Conservation (phyloP, 352 stramenopile species). For the Pythium grandisporangium region DNA sequence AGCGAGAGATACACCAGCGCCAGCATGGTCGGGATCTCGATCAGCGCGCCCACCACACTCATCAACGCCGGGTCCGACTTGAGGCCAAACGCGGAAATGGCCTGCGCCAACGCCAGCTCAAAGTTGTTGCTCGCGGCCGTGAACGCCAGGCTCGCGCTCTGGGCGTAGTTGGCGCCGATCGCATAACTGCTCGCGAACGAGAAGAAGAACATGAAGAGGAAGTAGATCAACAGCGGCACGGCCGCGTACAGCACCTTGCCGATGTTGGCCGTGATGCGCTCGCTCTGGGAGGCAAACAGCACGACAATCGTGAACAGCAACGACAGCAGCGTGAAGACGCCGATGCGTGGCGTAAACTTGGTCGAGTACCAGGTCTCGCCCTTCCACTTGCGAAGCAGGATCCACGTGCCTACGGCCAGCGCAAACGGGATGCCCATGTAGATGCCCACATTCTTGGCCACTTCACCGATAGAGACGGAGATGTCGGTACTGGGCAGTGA, state of each 20-base stretch:
- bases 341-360: conserved; percentile 28
- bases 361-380: conserved; percentile 38
- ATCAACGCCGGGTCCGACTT: conserved; percentile 60
- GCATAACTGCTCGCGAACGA: conserved; percentile 29
- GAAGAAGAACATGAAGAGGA: conserved; percentile 38
- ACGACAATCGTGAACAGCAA: conserved; percentile 65
- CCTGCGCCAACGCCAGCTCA: conserved; percentile 60
- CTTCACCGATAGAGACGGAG: conserved; percentile 27
- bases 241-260: conserved; percentile 46
- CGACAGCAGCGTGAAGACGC: conserved; percentile 35
- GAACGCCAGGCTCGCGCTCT: conserved; percentile 45
- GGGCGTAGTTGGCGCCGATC: conserved; percentile 28
- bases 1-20: conserved; percentile 39
- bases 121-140: conserved; percentile 86
- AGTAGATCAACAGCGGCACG: conserved; percentile 58
- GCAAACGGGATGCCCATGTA: conserved; percentile 69
- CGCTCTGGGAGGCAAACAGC: conserved; percentile 63
- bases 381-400: conserved; percentile 22
- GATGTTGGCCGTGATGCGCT: conserved; percentile 41
- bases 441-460: conserved; percentile 46
- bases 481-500: conserved; percentile 26
- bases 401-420: conserved; percentile 25
- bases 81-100: conserved; percentile 56
- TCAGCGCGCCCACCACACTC: conserved; percentile 56
- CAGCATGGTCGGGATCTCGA: conserved; percentile 70